Percentiles rank a stretch among this genome's conserved stretches.
Evolutionary conservation across 2,329 filamentous ascomycete genomes (phyloP).

Genomic region (Metarhizium anisopliae): DNA sequence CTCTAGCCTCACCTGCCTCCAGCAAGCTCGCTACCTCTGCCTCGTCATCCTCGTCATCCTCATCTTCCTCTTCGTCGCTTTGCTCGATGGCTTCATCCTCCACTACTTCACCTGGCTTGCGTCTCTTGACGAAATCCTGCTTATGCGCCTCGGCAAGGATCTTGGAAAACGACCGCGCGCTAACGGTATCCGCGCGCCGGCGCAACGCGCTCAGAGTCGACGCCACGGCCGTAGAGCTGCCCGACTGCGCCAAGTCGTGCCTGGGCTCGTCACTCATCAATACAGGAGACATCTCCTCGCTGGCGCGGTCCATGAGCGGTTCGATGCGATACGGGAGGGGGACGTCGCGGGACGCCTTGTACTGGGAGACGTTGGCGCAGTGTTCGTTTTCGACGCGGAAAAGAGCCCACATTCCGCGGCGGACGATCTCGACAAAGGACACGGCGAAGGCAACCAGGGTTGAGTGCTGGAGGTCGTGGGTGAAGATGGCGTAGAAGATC

Average conservation of each 20-base stretch:
- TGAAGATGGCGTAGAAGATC: slow-evolving; percentile 88
- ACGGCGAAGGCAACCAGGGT: slow-evolving; percentile 74
- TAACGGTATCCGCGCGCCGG: slow-evolving; percentile 23
- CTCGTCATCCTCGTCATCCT: slow-evolving; percentile 15
- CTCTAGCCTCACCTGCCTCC: slow-evolving; percentile 6
- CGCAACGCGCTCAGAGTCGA: slow-evolving; percentile 16
- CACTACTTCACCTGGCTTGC: slow-evolving; percentile 25
- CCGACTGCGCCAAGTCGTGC: slow-evolving; percentile 5
- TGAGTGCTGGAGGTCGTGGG: slow-evolving; percentile 71
- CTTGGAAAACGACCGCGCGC: slow-evolving; percentile 36
- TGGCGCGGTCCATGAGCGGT: slow-evolving; percentile 33
- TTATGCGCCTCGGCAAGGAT: slow-evolving; percentile 79
- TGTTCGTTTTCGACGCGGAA: slow-evolving; percentile 98
- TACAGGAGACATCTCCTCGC: slow-evolving; percentile 21
- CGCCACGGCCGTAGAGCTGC: slow-evolving; percentile 13
- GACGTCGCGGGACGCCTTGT: slow-evolving; percentile 82
- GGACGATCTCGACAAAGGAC: slow-evolving; percentile 67
- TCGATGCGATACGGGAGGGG: slow-evolving; percentile 71
- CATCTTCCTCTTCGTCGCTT: slow-evolving; percentile 24
- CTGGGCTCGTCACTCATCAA: slow-evolving; percentile 9
- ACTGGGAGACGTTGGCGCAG: slow-evolving; percentile 81
- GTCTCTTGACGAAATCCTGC: slow-evolving; percentile 84
- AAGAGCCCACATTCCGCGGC: slow-evolving; percentile 82
- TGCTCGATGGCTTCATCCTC: slow-evolving; percentile 14
- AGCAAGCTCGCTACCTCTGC: slow-evolving; percentile 8